phyloP scores from a whole-genome alignment of 1,139 yeast genomes.

The Kurtzmaniella natalensis region DNA sequence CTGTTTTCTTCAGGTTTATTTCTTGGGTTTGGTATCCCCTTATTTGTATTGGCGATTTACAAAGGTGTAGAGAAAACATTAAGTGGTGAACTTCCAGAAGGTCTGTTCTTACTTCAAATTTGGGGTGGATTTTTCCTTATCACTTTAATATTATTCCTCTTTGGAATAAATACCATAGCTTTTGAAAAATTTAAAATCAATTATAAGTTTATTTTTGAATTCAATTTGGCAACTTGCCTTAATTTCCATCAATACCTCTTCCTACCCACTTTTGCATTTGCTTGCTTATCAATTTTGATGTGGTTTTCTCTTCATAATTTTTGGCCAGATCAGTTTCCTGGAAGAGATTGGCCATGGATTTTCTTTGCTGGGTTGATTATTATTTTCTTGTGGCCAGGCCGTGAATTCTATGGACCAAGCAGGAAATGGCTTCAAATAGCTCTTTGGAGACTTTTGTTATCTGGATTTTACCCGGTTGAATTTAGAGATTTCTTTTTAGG shows the following conservation, averaged over 20 bases:
- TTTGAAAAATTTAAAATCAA: slow-evolving; percentile 78
- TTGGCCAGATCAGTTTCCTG: slow-evolving; percentile 59
- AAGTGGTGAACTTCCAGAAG: slow-evolving; percentile 42
- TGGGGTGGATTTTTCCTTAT: slow-evolving; percentile 89
- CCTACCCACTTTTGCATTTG: slow-evolving; percentile 57
- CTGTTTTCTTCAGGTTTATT: slow-evolving; percentile 60
- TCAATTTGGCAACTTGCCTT: slow-evolving; percentile 66
- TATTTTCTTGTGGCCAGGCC: slow-evolving; percentile 61
- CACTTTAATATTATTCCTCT: slow-evolving; percentile 53
- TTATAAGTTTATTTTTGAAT: slow-evolving; percentile 89
- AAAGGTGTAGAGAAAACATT: slow-evolving; percentile 43
- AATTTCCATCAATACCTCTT: slow-evolving; percentile 62
- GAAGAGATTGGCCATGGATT: slow-evolving; percentile 79
- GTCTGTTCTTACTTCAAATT: slow-evolving; percentile 63
- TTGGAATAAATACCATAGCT: slow-evolving; percentile 64
- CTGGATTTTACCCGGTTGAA: slow-evolving; percentile 93
- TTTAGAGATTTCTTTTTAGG: slow-evolving; percentile 92
- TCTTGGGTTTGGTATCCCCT: slow-evolving; percentile 68
- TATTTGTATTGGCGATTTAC: slow-evolving; percentile 50
- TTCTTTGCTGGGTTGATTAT: slow-evolving; percentile 53
- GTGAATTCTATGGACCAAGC: slow-evolving; percentile 47
- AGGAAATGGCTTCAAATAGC: slow-evolving; percentile 75
- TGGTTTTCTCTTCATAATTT: slow-evolving; percentile 76
- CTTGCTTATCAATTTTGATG: slow-evolving; percentile 53
- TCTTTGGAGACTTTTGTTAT: slow-evolving; percentile 63